Evolutionary conservation across 2,329 filamentous ascomycete species (phyloP).

Genomic region (Apiospora marii): DNA sequence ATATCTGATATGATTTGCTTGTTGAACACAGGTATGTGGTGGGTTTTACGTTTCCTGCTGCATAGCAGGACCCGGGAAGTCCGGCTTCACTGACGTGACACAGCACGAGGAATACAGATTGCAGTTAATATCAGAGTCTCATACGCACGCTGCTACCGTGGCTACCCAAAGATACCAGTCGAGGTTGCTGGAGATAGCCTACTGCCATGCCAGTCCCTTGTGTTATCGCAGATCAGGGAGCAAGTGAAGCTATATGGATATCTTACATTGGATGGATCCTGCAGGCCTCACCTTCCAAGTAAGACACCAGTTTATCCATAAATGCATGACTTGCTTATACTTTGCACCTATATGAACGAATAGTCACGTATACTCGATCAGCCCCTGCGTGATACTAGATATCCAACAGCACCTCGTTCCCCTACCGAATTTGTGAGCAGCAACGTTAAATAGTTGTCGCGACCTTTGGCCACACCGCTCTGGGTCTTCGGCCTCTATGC

Average conservation of each 20-base stretch:
- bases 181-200: not conserved
- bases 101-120: not conserved
- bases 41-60: not conserved
- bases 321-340: not conserved
- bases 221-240: not conserved
- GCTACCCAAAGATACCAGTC: not conserved
- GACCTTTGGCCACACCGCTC: no score
- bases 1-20: not conserved
- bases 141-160: not conserved
- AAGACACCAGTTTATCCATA: not conserved
- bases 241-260: not conserved
- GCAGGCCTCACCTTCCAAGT: not conserved
- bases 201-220: not conserved
- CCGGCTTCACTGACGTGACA: not conserved
- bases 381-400: not conserved
- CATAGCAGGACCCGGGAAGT: not conserved
- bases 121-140: not conserved
- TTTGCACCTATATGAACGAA: not conserved
- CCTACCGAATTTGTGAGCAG: no score
- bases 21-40: not conserved
- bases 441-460: no score
- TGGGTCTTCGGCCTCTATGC: not conserved
- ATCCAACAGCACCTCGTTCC: not conserved
- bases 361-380: not conserved
- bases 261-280: not conserved